Conservation (phyloP, 2,329 filamentous ascomycete genomes). For the Sclerotinia minor region DNA sequence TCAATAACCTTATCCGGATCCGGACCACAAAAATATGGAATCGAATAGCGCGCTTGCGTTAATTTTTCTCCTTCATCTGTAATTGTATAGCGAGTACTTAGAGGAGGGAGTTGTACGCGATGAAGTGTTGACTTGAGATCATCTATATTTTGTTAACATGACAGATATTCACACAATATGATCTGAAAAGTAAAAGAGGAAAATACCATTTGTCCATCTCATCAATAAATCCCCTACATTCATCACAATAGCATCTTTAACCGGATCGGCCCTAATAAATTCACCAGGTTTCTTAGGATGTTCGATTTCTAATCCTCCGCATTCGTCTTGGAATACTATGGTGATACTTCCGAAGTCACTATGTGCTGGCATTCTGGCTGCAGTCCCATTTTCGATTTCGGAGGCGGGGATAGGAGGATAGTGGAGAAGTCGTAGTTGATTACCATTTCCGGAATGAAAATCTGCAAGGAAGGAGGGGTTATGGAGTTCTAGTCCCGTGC, state of each 20-base stretch:
- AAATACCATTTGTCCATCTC: conserved; percentile 51
- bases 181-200: not conserved
- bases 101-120: conserved; percentile 51
- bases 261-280: conserved; percentile 46
- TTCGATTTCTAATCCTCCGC: conserved; percentile 52
- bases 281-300: conserved; percentile 44
- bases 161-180: not conserved
- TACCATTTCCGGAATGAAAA: conserved; percentile 56
- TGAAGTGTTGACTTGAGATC: conserved; percentile 55
- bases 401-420: conserved; percentile 53
- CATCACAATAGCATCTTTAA: conserved; percentile 48
- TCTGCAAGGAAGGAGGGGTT: conserved; percentile 48
- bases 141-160: conserved; percentile 40
- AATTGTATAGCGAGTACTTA: conserved; percentile 44
- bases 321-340: conserved; percentile 54
- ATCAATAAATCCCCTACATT: conserved; percentile 53
- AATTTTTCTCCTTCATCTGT: conserved; percentile 43
- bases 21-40: conserved; percentile 59
- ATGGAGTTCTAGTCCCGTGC: conserved; percentile 49
- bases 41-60: conserved; percentile 56
- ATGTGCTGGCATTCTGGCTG: conserved; percentile 52
- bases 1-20: conserved; percentile 53
- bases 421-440: conserved; percentile 61
- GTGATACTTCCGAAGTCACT: conserved; percentile 55
- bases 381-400: conserved; percentile 45